Evolutionary conservation across 345 rosid species (phyloP).

Genomic region (Reutealis trisperma): DNA sequence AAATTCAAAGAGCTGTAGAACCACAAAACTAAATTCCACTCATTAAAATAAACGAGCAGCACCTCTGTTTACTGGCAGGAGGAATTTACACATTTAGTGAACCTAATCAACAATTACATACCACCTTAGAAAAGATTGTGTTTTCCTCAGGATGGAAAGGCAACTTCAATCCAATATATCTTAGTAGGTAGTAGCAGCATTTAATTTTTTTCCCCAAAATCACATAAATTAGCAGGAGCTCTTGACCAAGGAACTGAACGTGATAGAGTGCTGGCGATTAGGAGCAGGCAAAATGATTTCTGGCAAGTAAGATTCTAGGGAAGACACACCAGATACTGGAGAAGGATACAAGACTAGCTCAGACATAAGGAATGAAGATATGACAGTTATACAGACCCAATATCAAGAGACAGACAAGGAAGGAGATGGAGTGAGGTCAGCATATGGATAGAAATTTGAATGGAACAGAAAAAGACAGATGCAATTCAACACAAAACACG

Average conservation of each 20-base stretch:
- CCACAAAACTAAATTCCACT: not conserved
- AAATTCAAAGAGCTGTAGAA: not conserved
- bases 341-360: not conserved
- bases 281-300: not conserved
- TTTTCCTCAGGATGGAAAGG: not conserved
- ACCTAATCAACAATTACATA: no score
- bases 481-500: not conserved
- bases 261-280: no score
- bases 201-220: not conserved
- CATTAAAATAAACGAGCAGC: not conserved
- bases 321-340: no score
- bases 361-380: not conserved
- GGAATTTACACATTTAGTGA: no score
- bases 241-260: not conserved
- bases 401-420: not conserved
- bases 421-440: not conserved
- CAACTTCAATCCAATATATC: not conserved
- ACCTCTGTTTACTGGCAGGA: no score
- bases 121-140: no score
- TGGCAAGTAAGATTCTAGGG: not conserved
- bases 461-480: not conserved
- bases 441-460: not conserved
- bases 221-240: no score
- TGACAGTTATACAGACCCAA: not conserved
- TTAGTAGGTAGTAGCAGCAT: not conserved